Conservation (phyloP, 2,329 filamentous ascomycete genomes). For the Berkeleyomyces rouxiae region DNA sequence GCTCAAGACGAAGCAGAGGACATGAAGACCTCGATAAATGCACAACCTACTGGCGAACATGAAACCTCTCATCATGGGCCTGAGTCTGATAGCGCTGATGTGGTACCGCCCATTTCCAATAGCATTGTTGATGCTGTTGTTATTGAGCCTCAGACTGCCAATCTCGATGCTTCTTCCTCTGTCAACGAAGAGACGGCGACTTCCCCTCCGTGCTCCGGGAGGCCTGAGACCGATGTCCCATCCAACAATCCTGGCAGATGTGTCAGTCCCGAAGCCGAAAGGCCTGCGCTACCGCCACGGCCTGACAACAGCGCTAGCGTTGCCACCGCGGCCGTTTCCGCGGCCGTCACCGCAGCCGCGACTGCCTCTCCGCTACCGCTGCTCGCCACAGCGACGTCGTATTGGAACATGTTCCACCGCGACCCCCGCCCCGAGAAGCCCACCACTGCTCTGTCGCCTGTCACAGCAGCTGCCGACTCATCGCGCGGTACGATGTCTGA, state of each 20-base stretch:
- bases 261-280: background rate
- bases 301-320: background rate
- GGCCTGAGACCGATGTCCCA: too few relatives aligned
- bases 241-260: too few relatives aligned
- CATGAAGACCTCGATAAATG: background rate
- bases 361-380: background rate
- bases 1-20: background rate
- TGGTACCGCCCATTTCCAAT: background rate
- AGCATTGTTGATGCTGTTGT: too few relatives aligned
- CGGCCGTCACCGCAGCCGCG: background rate
- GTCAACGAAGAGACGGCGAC: background rate
- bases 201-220: too few relatives aligned
- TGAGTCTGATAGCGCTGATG: background rate
- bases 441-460: background rate
- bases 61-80: background rate
- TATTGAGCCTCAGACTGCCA: too few relatives aligned
- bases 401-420: constrained; percentile 1
- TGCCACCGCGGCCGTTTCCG: background rate
- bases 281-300: background rate
- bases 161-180: background rate
- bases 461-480: background rate
- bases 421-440: constrained; percentile 1
- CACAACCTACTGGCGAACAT: background rate
- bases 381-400: background rate
- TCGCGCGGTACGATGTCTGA: background rate